These are phyloP conservation scores for Priceomyces castillae DNA, from an alignment of 805 yeast species.

Conservation along the genomic window DNA sequence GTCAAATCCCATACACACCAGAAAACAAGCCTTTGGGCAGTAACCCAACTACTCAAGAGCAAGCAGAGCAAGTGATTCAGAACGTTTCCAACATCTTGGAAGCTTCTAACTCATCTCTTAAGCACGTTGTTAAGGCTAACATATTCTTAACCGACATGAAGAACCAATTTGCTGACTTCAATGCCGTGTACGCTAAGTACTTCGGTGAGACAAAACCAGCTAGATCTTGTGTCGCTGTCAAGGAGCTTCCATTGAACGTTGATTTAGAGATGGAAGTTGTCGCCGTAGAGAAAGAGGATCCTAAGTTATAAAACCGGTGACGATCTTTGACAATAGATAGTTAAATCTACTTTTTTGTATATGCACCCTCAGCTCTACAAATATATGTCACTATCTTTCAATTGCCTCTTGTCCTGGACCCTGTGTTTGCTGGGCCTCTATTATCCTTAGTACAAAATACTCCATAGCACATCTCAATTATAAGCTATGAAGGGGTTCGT, in stretches of 20 bases:
- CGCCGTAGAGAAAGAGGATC: constrained; percentile 62
- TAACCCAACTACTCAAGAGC: constrained; percentile 59
- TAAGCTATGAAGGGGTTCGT: too few species aligned
- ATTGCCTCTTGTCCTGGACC: too few species aligned
- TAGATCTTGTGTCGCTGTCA: constrained; percentile 96
- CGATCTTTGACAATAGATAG: too few species aligned
- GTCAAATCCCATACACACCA: constrained; percentile 89
- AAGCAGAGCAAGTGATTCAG: constrained; percentile 70
- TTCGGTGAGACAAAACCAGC: constrained; percentile 86
- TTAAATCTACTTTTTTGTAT: too few species aligned
- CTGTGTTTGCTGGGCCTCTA: too few species aligned
- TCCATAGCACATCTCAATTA: too few species aligned
- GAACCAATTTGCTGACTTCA: constrained; percentile 74
- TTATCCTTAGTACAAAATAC: too few species aligned
- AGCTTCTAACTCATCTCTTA: constrained; percentile 81
- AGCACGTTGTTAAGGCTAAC: constrained; percentile 83
- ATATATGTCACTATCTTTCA: too few species aligned
- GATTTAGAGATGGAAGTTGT: constrained; percentile 89
- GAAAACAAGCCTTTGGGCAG: constrained; percentile 80
- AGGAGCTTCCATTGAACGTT: constrained; percentile 83
- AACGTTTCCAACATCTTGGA: constrained; percentile 71
- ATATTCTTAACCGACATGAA: constrained; percentile 89
- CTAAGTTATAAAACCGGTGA: constrained; percentile 26
- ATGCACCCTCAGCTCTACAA: too few species aligned
- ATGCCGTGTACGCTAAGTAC: constrained; percentile 77